Conservation (phyloP, 805 yeast species). For the Nakazawaea pomicola region DNA sequence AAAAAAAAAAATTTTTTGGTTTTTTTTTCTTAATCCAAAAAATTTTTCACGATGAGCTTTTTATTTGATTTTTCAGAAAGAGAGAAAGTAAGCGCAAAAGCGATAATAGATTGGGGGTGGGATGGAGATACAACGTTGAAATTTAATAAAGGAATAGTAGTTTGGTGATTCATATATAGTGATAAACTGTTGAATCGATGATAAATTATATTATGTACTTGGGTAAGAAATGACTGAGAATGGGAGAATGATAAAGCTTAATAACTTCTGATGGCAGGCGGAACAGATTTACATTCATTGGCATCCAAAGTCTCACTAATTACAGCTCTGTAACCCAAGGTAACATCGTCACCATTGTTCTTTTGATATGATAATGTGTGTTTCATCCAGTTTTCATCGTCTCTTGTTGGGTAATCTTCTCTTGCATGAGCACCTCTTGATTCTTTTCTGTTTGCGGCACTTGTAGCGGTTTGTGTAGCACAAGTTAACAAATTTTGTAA, state of each 20-base stretch:
- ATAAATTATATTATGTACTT: not conserved
- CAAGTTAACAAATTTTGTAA: conserved; percentile 94
- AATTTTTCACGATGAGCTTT: conserved; percentile 2
- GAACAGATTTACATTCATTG: conserved; percentile 89
- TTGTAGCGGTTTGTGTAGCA: conserved; percentile 91
- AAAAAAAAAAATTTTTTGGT: not conserved
- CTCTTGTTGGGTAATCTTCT: conserved; percentile 95
- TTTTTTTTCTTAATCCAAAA: not conserved
- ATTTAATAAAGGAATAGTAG: not conserved
- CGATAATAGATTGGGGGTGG: no score
- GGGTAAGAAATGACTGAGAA: not conserved
- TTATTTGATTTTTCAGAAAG: not conserved
- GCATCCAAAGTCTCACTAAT: conserved; percentile 81
- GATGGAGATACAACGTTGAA: not conserved
- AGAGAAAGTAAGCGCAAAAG: no score
- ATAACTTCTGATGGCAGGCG: conserved; percentile 95
- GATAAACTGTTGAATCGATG: no score
- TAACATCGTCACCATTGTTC: conserved; percentile 62
- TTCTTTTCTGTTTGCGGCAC: conserved; percentile 94
- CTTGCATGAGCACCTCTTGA: conserved; percentile 99
- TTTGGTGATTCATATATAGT: not conserved
- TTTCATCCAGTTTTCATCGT: conserved; percentile 96
- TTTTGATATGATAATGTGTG: conserved; percentile 93
- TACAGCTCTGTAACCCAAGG: conserved; percentile 82
- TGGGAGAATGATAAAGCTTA: conserved; percentile 27